Evolutionary conservation across 2,329 filamentous ascomycete species (phyloP).

Genomic region (Talaromyces sp.): DNA sequence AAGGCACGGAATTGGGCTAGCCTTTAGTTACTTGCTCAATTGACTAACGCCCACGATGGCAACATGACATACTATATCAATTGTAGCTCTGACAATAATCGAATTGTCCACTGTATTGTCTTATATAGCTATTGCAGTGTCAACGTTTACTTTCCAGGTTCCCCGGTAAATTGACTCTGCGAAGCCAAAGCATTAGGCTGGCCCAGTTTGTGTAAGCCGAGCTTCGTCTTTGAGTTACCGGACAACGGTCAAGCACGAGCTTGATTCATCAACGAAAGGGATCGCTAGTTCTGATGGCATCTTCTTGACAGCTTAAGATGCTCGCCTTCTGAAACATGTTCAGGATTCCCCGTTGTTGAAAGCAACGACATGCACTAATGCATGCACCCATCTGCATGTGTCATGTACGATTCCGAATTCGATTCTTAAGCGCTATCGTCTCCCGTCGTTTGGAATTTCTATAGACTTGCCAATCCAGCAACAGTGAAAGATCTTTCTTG

Average conservation of each 20-base stretch:
- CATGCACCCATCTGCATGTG: not conserved
- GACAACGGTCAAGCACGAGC: not conserved
- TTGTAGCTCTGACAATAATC: not conserved
- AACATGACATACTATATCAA: not conserved
- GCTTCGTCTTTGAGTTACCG: not conserved
- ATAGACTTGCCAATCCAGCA: too few relatives aligned
- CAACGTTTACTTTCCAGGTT: not conserved
- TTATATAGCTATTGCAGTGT: not conserved
- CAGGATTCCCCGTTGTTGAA: not conserved
- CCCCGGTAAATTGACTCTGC: not conserved
- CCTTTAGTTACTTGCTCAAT: too few relatives aligned
- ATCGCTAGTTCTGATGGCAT: not conserved
- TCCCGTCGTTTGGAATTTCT: too few relatives aligned
- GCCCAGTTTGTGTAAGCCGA: not conserved
- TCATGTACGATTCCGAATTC: not conserved
- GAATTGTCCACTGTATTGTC: not conserved
- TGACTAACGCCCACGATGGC: not conserved
- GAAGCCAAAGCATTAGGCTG: not conserved
- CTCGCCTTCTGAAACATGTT: not conserved
- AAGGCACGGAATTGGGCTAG: not conserved
- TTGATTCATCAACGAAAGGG: not conserved
- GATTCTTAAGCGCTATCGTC: not conserved
- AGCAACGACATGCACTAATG: not conserved
- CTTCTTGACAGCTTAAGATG: not conserved
- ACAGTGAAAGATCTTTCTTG: not conserved